Base-by-base conservation (phyloP, 176 grass and related monocot species). In the Oropetium thomaeum region DNA sequence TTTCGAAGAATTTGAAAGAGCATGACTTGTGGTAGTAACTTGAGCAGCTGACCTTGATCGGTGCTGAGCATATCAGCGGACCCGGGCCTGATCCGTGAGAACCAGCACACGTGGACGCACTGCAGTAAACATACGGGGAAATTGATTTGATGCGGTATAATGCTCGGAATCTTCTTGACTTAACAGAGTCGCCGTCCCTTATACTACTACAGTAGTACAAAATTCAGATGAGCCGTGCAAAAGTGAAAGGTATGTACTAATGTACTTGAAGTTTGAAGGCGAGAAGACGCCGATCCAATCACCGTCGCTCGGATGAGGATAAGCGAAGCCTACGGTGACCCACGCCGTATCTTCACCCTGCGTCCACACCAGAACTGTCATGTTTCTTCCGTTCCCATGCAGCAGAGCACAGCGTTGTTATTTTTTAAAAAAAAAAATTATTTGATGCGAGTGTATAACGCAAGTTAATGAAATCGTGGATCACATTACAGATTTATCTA, bases 281-380 rank as follows among this genome's bases (percentile, higher is more conserved):
- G 94, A 97, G 42, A 97, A 97, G 9, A 97, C 78, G 39, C 90
- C 94, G 55, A 97, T 85, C 94, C 94, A 97, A 52, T 97, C 88
- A 12, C 69, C 74, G 2, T 15, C 30, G 16, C 86, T 87, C 59
- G 86, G 28, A 37, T 73, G 70, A 5, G 90, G 81, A 64, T 37
- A 42, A 23, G 41, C 28, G 12, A 91, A 87, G 23, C 87, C 62
- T 8, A 97, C 65, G 2, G 70, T 76, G 37, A 97, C 81, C 88
- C 86, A 97, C n/a, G 62, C 81, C 10, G 81, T 89, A 77, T 93
- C 90, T 59, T 97, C 71, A 27, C 88, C 94, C 94, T 97, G 74
- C 17, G 4, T 65, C 43, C 49, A 62, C 23, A 71, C 43, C 49
- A 62, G n/a, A 71, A 2, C 27, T 15, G 48, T 83, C 44, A 65